Evolutionary conservation across 192 early-diverging fungal genomes (phyloP).

Genomic region (Backusella morwellensis): DNA sequence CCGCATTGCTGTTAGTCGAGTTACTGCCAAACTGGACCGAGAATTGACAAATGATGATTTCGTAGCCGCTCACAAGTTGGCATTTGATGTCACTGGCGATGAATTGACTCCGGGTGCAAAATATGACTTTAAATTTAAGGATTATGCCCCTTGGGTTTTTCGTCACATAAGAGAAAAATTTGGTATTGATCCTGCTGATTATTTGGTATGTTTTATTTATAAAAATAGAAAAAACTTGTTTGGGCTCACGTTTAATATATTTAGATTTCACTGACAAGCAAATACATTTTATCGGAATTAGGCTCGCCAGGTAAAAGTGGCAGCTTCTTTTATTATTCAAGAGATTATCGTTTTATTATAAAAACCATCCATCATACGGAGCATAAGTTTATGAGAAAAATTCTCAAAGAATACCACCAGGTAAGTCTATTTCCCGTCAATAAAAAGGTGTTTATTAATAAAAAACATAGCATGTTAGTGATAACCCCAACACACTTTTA

Average conservation of each 20-base stretch:
- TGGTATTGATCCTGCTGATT: conserved; percentile 50
- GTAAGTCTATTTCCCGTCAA: neutral
- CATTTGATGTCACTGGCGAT: too few relatives aligned
- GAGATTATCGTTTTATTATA: conserved; percentile 98
- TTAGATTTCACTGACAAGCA: too few relatives aligned
- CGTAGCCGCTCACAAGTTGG: conserved; percentile 40
- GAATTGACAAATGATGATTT: conserved; percentile 78
- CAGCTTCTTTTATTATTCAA: too few relatives aligned
- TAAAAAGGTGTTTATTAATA: too few relatives aligned
- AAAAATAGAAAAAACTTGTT: conserved; percentile 54
- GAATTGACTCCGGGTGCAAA: too few relatives aligned
- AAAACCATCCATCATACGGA: conserved; percentile 97
- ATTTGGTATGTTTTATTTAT: conserved; percentile 70
- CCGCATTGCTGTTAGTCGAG: conserved; percentile 86
- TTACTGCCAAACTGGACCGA: conserved; percentile 81
- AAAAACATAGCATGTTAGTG: conserved; percentile 59
- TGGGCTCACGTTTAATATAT: too few relatives aligned
- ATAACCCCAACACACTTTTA: conserved; percentile 88
- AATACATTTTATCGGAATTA: too few relatives aligned
- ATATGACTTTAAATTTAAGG: too few relatives aligned
- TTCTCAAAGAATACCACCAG: conserved; percentile 85
- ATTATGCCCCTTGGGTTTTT: conserved; percentile 83
- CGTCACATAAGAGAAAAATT: conserved; percentile 86
- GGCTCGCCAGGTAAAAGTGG: too few relatives aligned
- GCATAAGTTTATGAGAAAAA: conserved; percentile 90